Conservation (phyloP, 2,329 filamentous ascomycete genomes). For the Colletotrichum trifolii region DNA sequence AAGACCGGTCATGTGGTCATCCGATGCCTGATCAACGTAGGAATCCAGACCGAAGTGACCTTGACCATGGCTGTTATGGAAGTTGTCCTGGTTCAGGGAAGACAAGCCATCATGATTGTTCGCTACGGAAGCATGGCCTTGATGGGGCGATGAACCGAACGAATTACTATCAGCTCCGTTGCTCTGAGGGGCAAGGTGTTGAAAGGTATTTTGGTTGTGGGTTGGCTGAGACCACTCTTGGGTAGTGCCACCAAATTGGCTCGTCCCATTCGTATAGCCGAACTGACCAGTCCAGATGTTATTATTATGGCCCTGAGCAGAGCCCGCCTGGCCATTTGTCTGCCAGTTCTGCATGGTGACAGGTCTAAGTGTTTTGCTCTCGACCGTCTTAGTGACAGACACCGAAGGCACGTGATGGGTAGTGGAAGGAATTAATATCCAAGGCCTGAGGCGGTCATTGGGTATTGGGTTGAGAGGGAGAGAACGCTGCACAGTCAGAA, state of each 20-base stretch:
- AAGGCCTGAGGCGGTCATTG: constrained; percentile 33
- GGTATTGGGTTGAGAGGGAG: neutral
- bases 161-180: constrained; percentile 42
- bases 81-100: constrained; percentile 29
- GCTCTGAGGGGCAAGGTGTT: constrained; percentile 50
- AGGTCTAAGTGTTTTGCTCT: constrained; percentile 1
- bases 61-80: constrained; percentile 20
- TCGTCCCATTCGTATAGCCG: constrained; percentile 25
- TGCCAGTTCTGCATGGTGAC: constrained; percentile 38
- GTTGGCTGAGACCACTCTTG: constrained; percentile 53
- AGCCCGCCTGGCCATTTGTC: constrained; percentile 32
- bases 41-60: constrained; percentile 31
- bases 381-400: neutral
- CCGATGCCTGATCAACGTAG: constrained; percentile 47
- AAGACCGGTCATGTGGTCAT: constrained; percentile 52
- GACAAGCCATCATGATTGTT: constrained; percentile 23
- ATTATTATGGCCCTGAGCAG: constrained; percentile 36
- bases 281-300: constrained; percentile 33
- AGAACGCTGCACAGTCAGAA: constrained; percentile 28
- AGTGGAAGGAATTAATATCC: constrained; percentile 2
- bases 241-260: constrained; percentile 49
- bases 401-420: constrained; percentile 23
- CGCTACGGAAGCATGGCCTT: constrained; percentile 30
- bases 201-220: constrained; percentile 45
- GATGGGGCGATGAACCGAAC: constrained; percentile 33